Conservation (phyloP, 2,329 filamentous ascomycete genomes). For the Boeremia lycopersici region DNA sequence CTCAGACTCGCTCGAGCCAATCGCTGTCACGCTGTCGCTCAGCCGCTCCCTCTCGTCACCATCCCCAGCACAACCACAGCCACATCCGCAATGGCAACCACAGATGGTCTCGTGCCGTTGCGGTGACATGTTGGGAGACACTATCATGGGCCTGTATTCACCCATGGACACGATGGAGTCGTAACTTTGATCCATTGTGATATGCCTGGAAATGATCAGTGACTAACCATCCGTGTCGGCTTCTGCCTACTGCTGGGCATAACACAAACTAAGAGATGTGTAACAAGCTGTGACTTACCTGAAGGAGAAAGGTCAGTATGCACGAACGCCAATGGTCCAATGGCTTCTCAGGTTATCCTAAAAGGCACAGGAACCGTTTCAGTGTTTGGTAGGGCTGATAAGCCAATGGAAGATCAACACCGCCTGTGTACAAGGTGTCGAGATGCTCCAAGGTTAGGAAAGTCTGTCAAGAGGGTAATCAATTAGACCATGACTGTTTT, state of each 20-base stretch:
- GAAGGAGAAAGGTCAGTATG: not conserved
- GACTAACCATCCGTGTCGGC: not conserved
- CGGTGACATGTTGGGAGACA: conserved; percentile 22
- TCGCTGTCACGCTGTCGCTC: conserved; percentile 8
- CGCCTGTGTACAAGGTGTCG: not conserved
- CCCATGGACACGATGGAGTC: conserved; percentile 3
- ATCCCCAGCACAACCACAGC: conserved; percentile 20
- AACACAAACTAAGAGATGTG: too few species aligned
- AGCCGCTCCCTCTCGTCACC: conserved; percentile 10
- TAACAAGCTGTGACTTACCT: not conserved
- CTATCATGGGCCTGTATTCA: conserved; percentile 8
- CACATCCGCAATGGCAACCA: conserved; percentile 32
- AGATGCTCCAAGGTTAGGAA: not conserved
- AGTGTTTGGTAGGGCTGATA: not conserved
- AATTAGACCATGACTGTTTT: not conserved
- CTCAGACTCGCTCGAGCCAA: conserved; percentile 2
- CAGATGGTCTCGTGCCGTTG: conserved; percentile 32
- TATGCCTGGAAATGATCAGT: not conserved
- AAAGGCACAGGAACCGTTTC: not conserved
- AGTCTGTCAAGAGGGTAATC: not conserved
- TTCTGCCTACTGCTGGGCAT: too few species aligned
- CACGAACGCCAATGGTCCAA: not conserved
- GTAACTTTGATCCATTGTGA: conserved; percentile 7
- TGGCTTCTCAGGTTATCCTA: not conserved
- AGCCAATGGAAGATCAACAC: not conserved